Conservation (phyloP, 495 filamentous ascomycete species). For the Aspergillus ellipticus region DNA sequence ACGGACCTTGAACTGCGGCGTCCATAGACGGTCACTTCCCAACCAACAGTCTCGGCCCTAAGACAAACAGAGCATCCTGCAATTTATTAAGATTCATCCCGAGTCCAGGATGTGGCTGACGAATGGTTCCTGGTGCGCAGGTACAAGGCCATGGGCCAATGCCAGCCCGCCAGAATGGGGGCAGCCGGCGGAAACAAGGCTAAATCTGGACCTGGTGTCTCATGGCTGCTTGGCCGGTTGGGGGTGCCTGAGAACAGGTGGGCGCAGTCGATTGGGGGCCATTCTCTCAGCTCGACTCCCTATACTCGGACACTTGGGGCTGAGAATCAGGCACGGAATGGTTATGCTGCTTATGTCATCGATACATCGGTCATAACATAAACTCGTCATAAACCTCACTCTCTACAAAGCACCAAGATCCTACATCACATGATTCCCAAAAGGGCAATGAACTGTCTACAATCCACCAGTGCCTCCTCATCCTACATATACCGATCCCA, state of each 20-base stretch:
- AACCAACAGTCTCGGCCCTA: background rate
- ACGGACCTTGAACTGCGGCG: background rate
- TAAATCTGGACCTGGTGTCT: background rate
- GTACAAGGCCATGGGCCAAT: background rate
- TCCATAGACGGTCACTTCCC: background rate
- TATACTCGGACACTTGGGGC: too few relatives aligned
- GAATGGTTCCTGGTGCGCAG: background rate
- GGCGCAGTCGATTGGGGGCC: background rate
- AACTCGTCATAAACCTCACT: too few relatives aligned
- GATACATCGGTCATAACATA: too few relatives aligned
- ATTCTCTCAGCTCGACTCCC: too few relatives aligned
- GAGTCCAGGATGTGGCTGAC: background rate
- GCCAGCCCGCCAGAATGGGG: background rate
- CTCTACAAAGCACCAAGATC: too few relatives aligned
- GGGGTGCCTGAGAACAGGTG: background rate
- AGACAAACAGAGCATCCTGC: background rate
- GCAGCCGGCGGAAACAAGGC: background rate
- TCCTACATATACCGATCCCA: conserved; percentile 13
- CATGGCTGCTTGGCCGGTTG: background rate
- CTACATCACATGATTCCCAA: too few relatives aligned
- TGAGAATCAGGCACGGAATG: too few relatives aligned
- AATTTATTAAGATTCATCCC: background rate
- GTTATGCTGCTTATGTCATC: too few relatives aligned
- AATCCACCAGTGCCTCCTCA: background rate
- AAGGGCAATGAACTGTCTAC: too few relatives aligned